Percentiles rank a stretch among this genome's conserved stretches.
Evolutionary conservation across 2,329 filamentous ascomycete genomes (phyloP).

Genomic region (Hymenoscyphus linearis): DNA sequence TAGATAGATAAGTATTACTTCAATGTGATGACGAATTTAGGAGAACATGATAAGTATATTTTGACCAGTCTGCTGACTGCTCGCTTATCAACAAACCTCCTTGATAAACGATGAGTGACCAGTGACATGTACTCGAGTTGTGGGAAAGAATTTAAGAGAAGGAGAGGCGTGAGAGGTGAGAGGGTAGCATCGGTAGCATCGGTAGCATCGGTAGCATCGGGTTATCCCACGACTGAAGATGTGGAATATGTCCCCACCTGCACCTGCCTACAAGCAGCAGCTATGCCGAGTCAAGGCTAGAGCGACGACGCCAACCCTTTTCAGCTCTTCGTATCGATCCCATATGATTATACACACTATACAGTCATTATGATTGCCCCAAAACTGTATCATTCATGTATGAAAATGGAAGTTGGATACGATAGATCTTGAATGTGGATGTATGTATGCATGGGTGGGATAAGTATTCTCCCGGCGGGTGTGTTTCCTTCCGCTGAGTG

Average conservation of each 20-base stretch:
- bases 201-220: neutral
- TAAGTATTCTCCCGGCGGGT: neutral
- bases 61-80: neutral
- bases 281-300: neutral
- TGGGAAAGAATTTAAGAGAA: constrained; percentile 4
- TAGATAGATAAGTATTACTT: neutral
- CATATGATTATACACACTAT: neutral
- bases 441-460: neutral
- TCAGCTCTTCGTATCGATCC: neutral
- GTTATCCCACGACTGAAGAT: too few species aligned
- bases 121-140: too few species aligned
- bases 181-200: neutral
- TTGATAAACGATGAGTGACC: neutral
- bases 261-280: too few species aligned
- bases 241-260: too few species aligned
- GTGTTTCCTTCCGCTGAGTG: neutral
- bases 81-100: neutral
- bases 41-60: neutral
- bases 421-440: neutral
- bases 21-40: neutral
- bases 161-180: too few species aligned
- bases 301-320: neutral
- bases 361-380: neutral
- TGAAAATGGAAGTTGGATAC: neutral
- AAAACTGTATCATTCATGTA: neutral